Base-by-base conservation (phyloP, 2,329 filamentous ascomycete species). In the Ascochyta koolunga region DNA sequence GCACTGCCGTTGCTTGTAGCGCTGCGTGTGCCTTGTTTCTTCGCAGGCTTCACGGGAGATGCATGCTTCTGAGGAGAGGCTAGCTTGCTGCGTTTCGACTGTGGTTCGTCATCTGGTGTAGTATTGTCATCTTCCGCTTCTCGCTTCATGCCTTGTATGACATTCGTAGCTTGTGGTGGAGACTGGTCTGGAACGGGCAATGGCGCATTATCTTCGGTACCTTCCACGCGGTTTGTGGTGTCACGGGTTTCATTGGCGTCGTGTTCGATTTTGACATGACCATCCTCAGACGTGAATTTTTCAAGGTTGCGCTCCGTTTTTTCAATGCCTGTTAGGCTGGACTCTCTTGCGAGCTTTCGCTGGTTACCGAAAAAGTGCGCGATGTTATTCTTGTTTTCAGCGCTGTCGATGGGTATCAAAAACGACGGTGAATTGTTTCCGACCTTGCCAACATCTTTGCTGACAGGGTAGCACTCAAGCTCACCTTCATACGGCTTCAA, bases 371-470 rank as follows among this genome's bases (percentile, higher is more conserved):
- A 98, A 79, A 96, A 97, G 66, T 96, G 96, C 39, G 89, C 90
- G 73, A 98, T 98, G 62, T 95, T 97, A 43, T 83, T 86, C 78
- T 96, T 97, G 74, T 97, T 97, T 67, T 93, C 89, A 60, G 86
- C 87, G 75, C 90, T 96, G 66, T 90, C 83, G 29, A 97, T 77
- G 0, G 93, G 93, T 1, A 96, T 79, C 38, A 97, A 83, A 68
- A 97, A 96, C 0, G 82, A 83, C 0, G 91, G 86, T 18, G 90
- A 96, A 72, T 96, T 90, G 64, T 96, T 96, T 5, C 93, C 93
- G 0, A 96, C 93, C 76, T 96, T 98, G 0, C 93, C 93, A 0
- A 98, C 93, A 4, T 95, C 93, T 71, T 91, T 90, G 65, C 83
- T 86, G 2, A 99, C 95, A 0, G 89, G 87, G 70, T 96, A 97